Base-by-base conservation (phyloP, 139 green algal species). In the Chlamydomonas incerta region DNA sequence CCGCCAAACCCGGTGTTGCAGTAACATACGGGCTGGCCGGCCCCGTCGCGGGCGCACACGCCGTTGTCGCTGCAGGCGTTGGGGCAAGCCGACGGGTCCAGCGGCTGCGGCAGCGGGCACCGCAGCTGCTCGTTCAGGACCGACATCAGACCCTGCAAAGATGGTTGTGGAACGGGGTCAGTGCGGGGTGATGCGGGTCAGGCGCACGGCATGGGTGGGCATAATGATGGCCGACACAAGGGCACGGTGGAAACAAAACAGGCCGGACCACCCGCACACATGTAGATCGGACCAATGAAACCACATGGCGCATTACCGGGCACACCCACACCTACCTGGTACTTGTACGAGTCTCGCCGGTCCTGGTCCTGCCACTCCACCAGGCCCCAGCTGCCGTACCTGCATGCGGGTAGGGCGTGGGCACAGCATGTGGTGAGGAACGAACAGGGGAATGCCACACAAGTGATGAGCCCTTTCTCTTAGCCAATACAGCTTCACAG, bases 381-480 rank as follows among this genome's bases (percentile, higher is more conserved):
- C 23, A 90, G 79, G 34, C 86, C 86, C 86, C 86, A 90, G 67
- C 57, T 81, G 68, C 85, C 85, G 68, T 85, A 89, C 28, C 52
- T 37, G 31, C 41, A 50, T 8, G 41, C 41, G 41, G 41, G 41
- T 50, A 50, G 6, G 41, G 41, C 8, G 8, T 50, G 41, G 6
- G 41, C 41, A 50, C n/a, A n/a, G n/a, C n/a, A n/a, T n/a, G n/a
- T n/a, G n/a, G n/a, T n/a, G n/a, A n/a, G n/a, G n/a, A n/a, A n/a
- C n/a, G n/a, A n/a, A n/a, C n/a, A n/a, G n/a, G n/a, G n/a, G n/a
- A n/a, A n/a, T n/a, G n/a, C n/a, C n/a, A n/a, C n/a, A n/a, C n/a
- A n/a, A n/a, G n/a, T n/a, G n/a, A n/a, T n/a, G n/a, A n/a, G n/a
- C n/a, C n/a, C n/a, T n/a, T n/a, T n/a, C n/a, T n/a, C n/a, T n/a